These are phyloP conservation scores for Aspergillus sp. DNA, from an alignment of 2,329 filamentous ascomycete species.

Conservation along the genomic window DNA sequence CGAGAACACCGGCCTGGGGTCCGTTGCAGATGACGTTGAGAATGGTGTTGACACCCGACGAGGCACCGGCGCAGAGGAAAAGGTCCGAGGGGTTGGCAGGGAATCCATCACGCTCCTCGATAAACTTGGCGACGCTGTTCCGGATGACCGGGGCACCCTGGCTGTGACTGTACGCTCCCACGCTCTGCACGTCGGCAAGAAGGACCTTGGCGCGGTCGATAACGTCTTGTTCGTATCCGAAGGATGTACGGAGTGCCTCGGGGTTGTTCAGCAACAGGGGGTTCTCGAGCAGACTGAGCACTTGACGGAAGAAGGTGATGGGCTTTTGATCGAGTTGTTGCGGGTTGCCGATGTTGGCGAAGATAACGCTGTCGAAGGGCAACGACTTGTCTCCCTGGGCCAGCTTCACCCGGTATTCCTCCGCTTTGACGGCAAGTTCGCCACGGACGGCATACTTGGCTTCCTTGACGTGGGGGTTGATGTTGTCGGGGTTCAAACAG, in stretches of 20 bases:
- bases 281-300: constrained; percentile 89
- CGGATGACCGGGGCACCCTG: constrained; percentile 84
- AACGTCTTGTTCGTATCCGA: constrained; percentile 90
- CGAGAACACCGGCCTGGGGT: constrained; percentile 76
- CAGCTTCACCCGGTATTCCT: constrained; percentile 79
- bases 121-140: constrained; percentile 86
- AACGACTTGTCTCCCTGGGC: constrained; percentile 55
- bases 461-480: constrained; percentile 83
- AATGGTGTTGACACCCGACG: constrained; percentile 90
- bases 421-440: constrained; percentile 89
- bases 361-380: constrained; percentile 88
- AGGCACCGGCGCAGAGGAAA: constrained; percentile 89
- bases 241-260: constrained; percentile 68
- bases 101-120: constrained; percentile 89
- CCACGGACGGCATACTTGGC: constrained; percentile 97
- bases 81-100: constrained; percentile 76
- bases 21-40: constrained; percentile 82
- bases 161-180: constrained; percentile 95
- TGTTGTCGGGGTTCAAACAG: constrained; percentile 74
- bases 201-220: constrained; percentile 79
- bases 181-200: constrained; percentile 79
- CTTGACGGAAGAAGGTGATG: constrained; percentile 98
- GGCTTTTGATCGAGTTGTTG: constrained; percentile 99
- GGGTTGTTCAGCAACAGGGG: constrained; percentile 79
- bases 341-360: constrained; percentile 97